Base-by-base conservation (phyloP, 1,139 yeast species). In the Pneumocystis oryctolagi region DNA sequence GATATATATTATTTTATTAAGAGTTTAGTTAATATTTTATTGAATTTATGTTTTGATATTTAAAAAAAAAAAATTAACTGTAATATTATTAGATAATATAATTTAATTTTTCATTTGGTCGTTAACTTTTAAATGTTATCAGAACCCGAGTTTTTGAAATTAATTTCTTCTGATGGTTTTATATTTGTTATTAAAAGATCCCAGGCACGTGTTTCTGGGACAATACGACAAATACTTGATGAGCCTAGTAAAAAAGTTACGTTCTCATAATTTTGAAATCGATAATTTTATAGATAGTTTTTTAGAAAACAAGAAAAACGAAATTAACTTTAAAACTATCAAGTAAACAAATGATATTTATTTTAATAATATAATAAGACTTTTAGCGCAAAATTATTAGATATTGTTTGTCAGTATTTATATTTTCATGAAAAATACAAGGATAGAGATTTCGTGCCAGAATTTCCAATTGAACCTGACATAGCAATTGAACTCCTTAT, bases 401-500 rank as follows among this genome's bases (percentile, higher is more conserved):
- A 84, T 67, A 87, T 89, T 71, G 84, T 90, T 28, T 87, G 89
- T 60, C 97, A 92, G 69, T 92, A 92, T 70, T 75, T 92, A 57
- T 84, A 87, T 71, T 90, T 88, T 71, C 83, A 87, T 69, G 74
- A 79, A 68, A 85, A 87, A 70, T 87, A 68, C 60, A 64, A 65
- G 47, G 64, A 64, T 42, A 67, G 63, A 47, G 87, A 84, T 64
- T 82, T 80, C 62, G 82, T 87, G 12, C 95, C 96, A 0, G 94
- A 87, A 66, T 92, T 92, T 73, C 85, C 86, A 60, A 83, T 92
- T 1, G 97, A 97, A 0, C 92, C 97, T 0, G 97, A 89, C 69
- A 82, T 90, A 80, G 96, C 97, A 0, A 77, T 92, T 68, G 97
- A 92, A 71, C 76, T 92, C 68, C 75, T 92, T 61, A 94, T 92